A percentile compares a stretch with the other conserved stretches of the same genome.
These are phyloP conservation scores for Globisporangium megalacanthum DNA, from an alignment of 352 stramenopile species.

Conservation along the genomic window DNA sequence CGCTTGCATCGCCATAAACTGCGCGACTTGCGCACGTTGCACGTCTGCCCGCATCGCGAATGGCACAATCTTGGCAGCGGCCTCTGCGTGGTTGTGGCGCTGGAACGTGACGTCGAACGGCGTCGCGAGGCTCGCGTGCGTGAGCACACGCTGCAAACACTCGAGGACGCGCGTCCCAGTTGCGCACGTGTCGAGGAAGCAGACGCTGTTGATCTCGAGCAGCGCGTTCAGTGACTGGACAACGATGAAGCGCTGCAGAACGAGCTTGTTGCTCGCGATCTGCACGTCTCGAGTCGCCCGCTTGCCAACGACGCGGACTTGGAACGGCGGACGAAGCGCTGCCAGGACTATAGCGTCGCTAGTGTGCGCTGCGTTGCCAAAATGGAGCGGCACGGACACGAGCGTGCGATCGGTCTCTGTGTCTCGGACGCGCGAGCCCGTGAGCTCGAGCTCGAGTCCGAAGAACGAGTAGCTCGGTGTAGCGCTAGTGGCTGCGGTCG, in stretches of 20 bases:
- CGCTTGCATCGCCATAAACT: slow-evolving; percentile 29
- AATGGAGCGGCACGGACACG: not conserved
- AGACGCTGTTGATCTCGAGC: slow-evolving; percentile 41
- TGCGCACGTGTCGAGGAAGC: slow-evolving; percentile 20
- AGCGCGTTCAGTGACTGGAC: slow-evolving; percentile 43
- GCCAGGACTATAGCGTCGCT: not conserved
- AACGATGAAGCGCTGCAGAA: slow-evolving; percentile 26
- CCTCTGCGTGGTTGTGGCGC: slow-evolving; percentile 49
- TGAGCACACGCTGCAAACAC: slow-evolving; percentile 23
- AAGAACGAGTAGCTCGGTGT: slow-evolving; percentile 25
- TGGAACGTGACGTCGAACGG: slow-evolving; percentile 47
- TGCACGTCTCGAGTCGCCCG: slow-evolving; percentile 5
- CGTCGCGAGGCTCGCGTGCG: slow-evolving; percentile 25
- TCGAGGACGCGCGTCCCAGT: slow-evolving; percentile 27
- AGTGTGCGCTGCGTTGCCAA: not conserved
- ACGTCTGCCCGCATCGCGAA: slow-evolving; percentile 54
- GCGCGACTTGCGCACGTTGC: slow-evolving; percentile 39
- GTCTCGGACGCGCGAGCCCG: slow-evolving; percentile 8
- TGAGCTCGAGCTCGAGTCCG: slow-evolving; percentile 38
- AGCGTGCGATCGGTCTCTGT: not conserved
- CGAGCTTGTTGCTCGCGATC: slow-evolving; percentile 15
- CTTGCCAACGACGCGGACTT: slow-evolving; percentile 26
- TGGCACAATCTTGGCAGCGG: slow-evolving; percentile 43
- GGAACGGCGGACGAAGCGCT: slow-evolving; percentile 25
- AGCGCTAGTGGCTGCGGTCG: not conserved